Percentiles rank a stretch among this genome's conserved stretches.
phyloP scores from a whole-genome alignment of 768 basidiomycete species.

The Mycena latifolia region DNA sequence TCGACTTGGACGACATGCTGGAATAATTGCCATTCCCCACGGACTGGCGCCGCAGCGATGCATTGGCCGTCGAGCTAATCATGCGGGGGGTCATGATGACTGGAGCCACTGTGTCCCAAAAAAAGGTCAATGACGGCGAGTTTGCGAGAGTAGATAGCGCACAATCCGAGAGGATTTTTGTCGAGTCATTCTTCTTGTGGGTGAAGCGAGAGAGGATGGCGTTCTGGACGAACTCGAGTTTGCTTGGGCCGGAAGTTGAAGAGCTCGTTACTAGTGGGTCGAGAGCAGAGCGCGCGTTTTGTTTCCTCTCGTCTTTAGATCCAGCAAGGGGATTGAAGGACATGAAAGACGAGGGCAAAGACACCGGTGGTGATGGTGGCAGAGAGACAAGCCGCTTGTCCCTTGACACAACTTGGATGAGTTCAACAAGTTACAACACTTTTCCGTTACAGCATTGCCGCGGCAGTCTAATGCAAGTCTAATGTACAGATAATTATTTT shows the following conservation, averaged over 20 bases:
- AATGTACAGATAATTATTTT: neutral
- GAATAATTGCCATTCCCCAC: conserved; percentile 24
- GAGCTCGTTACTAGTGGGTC: conserved; percentile 52
- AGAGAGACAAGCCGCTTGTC: conserved; percentile 19
- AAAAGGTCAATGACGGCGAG: conserved; percentile 20
- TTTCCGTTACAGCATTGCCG: neutral
- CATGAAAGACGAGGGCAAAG: conserved; percentile 44
- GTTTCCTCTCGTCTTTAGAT: conserved; percentile 48
- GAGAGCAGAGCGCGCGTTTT: conserved; percentile 53
- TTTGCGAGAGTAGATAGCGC: conserved; percentile 44
- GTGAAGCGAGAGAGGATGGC: conserved; percentile 80
- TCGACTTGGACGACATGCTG: conserved; percentile 48
- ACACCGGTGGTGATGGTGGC: conserved; percentile 14
- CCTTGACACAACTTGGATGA: neutral
- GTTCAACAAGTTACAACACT: conserved; percentile 1
- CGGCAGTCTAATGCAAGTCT: neutral
- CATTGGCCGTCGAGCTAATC: conserved; percentile 78
- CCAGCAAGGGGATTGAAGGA: conserved; percentile 51
- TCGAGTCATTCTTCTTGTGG: conserved; percentile 76
- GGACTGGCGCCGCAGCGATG: conserved; percentile 58
- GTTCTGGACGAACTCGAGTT: conserved; percentile 75
- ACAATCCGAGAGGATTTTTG: conserved; percentile 83
- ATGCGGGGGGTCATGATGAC: conserved; percentile 92
- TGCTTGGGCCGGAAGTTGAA: conserved; percentile 55
- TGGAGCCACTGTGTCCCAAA: conserved; percentile 72